Base-by-base conservation (phyloP, 2,329 filamentous ascomycete genomes). In the Aspergillus luchuensis region DNA sequence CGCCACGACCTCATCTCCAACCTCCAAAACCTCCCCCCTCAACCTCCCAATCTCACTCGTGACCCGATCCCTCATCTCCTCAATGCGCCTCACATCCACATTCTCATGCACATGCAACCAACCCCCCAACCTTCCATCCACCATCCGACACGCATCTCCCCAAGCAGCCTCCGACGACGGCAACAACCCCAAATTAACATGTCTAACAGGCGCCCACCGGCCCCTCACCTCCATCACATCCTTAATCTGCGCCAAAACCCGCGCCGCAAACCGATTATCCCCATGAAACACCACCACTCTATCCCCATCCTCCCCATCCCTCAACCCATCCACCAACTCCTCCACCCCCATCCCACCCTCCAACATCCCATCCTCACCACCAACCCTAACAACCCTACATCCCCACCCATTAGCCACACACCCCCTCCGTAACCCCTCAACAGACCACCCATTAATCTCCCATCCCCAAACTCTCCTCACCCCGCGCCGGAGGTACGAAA, bases 391-490 rank as follows among this genome's bases (percentile, higher is more conserved):
- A 13, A 91, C 81, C 58, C 78, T 80, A 8, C 88, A 84, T 0
- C 72, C 75, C 87, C 89, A 92, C 41, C 85, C 83, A 71, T 93
- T 93, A 30, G 76, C 85, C 48, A 81, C 69, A 28, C 93, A 91
- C 21, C 92, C 94, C 66, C 91, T 85, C 25, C 87, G 82, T 71
- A 98, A 75, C 0, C 91, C 92, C 78, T 97, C 92, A 36, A 96
- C 85, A 66, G 89, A 92, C 89, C 93, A 91, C 0, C 89, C 89
- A 73, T 97, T 97, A 49, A 97, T 80, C 76, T 98, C 94, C 90
- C 91, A 98, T 67, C 92, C 91, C 45, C 95, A 80, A 1, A 97
- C 89, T 52, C 84, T 79, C 8, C 69, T 79, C 69, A 93, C 79
- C 0, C 91, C 92, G 17, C 89, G 84, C 61, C 80, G 82, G 6